A percentile compares a stretch with the other conserved stretches of the same genome.
These are phyloP conservation scores for Panicum virgatum DNA, from an alignment of 202 grass and related monocot genomes.

Conservation along the genomic window DNA sequence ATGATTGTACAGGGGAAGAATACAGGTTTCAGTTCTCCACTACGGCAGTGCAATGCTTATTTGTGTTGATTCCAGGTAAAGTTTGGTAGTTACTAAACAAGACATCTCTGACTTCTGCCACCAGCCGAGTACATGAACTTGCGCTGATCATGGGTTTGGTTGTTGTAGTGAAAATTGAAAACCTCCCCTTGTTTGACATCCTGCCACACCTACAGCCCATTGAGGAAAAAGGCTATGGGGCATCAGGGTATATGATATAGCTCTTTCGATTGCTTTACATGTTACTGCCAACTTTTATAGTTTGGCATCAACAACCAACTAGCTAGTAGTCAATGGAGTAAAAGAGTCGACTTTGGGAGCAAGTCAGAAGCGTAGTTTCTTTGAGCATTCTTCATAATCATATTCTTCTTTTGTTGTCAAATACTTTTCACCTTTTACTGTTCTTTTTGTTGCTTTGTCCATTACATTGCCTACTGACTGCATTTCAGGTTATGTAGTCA, in stretches of 20 bases:
- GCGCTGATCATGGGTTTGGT: background rate
- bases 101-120: constrained; percentile 1
- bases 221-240: background rate
- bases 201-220: background rate
- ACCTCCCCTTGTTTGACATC: background rate
- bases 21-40: background rate
- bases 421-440: background rate
- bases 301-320: background rate
- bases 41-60: background rate
- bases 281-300: background rate
- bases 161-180: constrained; percentile 8
- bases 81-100: background rate
- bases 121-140: background rate
- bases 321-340: background rate
- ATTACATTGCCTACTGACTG: background rate
- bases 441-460: background rate
- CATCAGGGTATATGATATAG: background rate
- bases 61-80: constrained; percentile 10
- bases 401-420: background rate
- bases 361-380: constrained; percentile 19
- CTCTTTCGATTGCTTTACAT: background rate
- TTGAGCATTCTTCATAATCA: background rate
- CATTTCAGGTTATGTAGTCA: background rate
- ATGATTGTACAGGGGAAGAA: background rate
- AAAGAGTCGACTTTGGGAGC: background rate